Evolutionary conservation across 768 basidiomycete genomes (phyloP), one percentile per base, ranked within the genome.

Genomic region (Mycena belliarum): DNA sequence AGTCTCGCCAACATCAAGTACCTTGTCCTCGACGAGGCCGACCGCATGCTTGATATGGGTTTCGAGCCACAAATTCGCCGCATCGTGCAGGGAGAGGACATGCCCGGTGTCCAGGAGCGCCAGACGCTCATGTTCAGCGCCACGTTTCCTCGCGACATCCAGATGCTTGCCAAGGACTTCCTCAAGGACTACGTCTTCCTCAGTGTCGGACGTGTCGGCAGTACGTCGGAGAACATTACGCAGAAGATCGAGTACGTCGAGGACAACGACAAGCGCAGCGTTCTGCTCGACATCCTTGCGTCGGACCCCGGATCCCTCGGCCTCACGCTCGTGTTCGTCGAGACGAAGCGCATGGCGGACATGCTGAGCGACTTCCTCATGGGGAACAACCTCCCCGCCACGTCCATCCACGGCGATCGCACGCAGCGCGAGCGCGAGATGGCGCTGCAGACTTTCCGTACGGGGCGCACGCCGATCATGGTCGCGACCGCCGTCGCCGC

Each of bases 31-130:
- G 97, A 99, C 68, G 97, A 99, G 78, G 97, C 97, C 60, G 97
- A 99, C 80, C 91, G 97, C 69, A 99, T 99, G 97, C 84, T 99
- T 69, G 97, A 99, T 80, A 99, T 99, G 97, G 97, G 97, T 88
- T 99, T 99, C 82, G 97, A 99, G 75, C 97, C 97, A 54, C 97
- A 98, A 77, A 99, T 99, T 69, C 85, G 97, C 63, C 85, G 94
- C 29, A 99, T 99, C 70, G 97, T 99, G 20, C 93, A 99, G 74
- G 91, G 92, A 65, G 94, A 95, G 69, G 97, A 99, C 72, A 99
- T 99, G 97, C 94, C 97, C n/a, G 89, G 87, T 44, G 85, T 89
- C 15, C 76, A 82, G 25, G 87, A 94, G 14, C 91, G 97, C 61
- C 97, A 98, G 72, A 99, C 97, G 2, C 90, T 99, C 76, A 99